Evolutionary conservation across 257 asterid genomes (phyloP).

Genomic region (Solanum clarkiae): DNA sequence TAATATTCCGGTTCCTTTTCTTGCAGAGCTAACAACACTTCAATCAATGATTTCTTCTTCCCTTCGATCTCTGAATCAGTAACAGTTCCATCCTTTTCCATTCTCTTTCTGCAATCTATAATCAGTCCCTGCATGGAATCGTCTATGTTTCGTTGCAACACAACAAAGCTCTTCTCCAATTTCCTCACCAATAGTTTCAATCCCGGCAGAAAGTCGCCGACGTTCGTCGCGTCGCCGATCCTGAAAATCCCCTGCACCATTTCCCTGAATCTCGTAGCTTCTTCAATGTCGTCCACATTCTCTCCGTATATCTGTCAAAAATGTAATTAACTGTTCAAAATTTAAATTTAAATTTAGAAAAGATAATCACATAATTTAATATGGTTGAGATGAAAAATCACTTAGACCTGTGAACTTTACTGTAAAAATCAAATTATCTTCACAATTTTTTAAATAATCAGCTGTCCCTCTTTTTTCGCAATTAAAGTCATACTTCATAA

Average conservation of each 20-base stretch:
- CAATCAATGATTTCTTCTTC: constrained; percentile 31
- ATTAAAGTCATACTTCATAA: too few species aligned
- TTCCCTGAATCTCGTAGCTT: constrained; percentile 33
- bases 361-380: neutral
- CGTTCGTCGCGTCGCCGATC: constrained; percentile 1
- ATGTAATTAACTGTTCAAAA: neutral
- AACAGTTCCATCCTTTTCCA: constrained; percentile 1
- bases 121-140: constrained; percentile 37
- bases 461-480: too few species aligned
- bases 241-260: constrained; percentile 19
- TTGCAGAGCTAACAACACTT: constrained; percentile 27
- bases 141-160: constrained; percentile 29
- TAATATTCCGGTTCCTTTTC: constrained; percentile 42
- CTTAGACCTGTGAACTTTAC: too few species aligned
- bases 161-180: constrained; percentile 20
- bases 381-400: neutral
- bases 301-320: constrained; percentile 5
- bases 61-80: neutral
- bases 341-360: too few species aligned
- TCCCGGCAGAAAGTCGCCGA: constrained; percentile 37
- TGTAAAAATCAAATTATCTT: too few species aligned
- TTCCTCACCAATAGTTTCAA: constrained; percentile 25
- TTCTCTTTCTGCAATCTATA: constrained; percentile 16
- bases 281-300: constrained; percentile 20
- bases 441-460: too few species aligned